Evolutionary conservation across 805 yeast species (phyloP).

Genomic region (Candida takata): DNA sequence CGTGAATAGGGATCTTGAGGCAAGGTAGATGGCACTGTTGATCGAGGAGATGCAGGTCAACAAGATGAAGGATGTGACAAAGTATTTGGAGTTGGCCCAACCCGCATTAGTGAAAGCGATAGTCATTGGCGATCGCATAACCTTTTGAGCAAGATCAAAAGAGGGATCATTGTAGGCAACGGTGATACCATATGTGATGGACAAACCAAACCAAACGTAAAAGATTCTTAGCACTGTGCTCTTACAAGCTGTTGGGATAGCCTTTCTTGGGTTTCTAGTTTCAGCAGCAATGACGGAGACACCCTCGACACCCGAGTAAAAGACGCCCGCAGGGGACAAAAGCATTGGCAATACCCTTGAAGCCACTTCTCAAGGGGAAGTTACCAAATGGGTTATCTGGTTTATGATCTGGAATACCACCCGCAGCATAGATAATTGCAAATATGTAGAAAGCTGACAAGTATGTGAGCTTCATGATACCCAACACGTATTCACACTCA

Average conservation of each 20-base stretch:
- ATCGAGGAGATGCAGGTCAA: slow-evolving; percentile 62
- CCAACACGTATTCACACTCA: slow-evolving; percentile 49
- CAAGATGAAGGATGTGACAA: slow-evolving; percentile 62
- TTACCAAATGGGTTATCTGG: slow-evolving; percentile 30
- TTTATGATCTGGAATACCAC: slow-evolving; percentile 29
- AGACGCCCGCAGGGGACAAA: slow-evolving; percentile 66
- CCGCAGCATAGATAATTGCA: slow-evolving; percentile 39
- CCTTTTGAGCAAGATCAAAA: slow-evolving; percentile 27
- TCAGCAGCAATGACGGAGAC: slow-evolving; percentile 76
- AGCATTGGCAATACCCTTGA: slow-evolving; percentile 52
- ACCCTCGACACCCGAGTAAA: slow-evolving; percentile 72
- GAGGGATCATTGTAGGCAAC: slow-evolving; percentile 61
- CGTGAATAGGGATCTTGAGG: slow-evolving; percentile 58
- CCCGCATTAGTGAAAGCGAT: slow-evolving; percentile 66
- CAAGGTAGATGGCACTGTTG: slow-evolving; percentile 62
- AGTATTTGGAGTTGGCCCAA: slow-evolving; percentile 55
- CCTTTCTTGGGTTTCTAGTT: slow-evolving; percentile 57
- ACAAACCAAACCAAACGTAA: slow-evolving; percentile 54
- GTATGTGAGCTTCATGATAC: slow-evolving; percentile 41
- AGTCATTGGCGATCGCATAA: slow-evolving; percentile 60
- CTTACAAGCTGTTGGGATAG: slow-evolving; percentile 64
- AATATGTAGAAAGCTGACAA: slow-evolving; percentile 44
- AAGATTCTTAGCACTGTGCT: slow-evolving; percentile 60
- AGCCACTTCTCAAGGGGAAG: slow-evolving; percentile 36
- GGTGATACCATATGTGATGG: slow-evolving; percentile 60